These are phyloP conservation scores for Coniferiporia weirii DNA, from an alignment of 1,284 basidiomycete genomes.

Conservation along the genomic window DNA sequence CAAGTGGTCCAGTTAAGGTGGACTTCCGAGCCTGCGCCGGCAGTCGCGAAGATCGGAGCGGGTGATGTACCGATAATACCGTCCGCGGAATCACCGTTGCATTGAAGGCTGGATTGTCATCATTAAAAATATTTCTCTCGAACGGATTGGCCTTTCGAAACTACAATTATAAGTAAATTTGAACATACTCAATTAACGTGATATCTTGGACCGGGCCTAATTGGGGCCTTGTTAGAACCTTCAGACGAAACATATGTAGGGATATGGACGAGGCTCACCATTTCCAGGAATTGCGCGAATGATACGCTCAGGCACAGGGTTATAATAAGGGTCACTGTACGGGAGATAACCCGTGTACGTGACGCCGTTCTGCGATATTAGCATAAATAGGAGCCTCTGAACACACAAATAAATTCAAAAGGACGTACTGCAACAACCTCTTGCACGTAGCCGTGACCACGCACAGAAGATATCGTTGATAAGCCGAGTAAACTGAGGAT, in stretches of 20 bases:
- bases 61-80: constrained; percentile 35
- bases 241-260: constrained; percentile 28
- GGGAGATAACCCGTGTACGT: constrained; percentile 34
- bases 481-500: neutral
- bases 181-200: constrained; percentile 27
- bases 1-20: constrained; percentile 46
- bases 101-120: constrained; percentile 32
- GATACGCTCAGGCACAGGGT: constrained; percentile 38
- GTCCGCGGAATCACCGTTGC: constrained; percentile 38
- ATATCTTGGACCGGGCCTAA: constrained; percentile 26
- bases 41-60: constrained; percentile 38
- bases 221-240: neutral
- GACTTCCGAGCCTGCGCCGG: constrained; percentile 39
- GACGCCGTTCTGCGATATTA: constrained; percentile 16
- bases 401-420: neutral
- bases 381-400: neutral
- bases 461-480: neutral
- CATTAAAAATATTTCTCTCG: constrained; percentile 6
- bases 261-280: constrained; percentile 25
- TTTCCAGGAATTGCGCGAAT: constrained; percentile 44
- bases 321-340: constrained; percentile 34
- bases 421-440: constrained; percentile 26
- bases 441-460: constrained; percentile 34
- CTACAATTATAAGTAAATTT: neutral
- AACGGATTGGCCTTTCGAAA: neutral